Base-by-base conservation (phyloP, 257 asterid species). In the Solanum paucissectum region DNA sequence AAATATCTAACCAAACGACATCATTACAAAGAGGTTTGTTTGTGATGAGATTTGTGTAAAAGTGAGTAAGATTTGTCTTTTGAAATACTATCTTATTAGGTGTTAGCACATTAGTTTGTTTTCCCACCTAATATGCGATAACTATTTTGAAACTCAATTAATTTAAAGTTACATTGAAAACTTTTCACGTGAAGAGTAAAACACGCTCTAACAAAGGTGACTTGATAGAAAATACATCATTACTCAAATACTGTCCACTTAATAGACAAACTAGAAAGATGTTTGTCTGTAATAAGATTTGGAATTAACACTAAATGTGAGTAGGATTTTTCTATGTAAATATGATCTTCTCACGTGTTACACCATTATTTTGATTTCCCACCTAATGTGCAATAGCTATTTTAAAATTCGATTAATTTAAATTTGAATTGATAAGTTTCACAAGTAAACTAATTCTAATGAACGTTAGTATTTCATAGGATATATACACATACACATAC, bases 381-480 rank as follows among this genome's bases (percentile, higher is more conserved):
- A 32, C n/a, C 13, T 16, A 33, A 13, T 13, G 0, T 25, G 20
- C 0, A 1, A 1, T 12, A 25, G 4, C 34, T 32, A 16, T 0
- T 7, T 32, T 71, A n/a, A 32, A 32, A 7, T 8, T 1, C 2
- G 11, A 32, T 13, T 32, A 68, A 68, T 71, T 14, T 32, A 2
- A 4, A 16, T 32, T 14, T 32, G 5, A 4, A 16, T 32, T 33
- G 3, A 71, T 32, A 34, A 34, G 23, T 18, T 32, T 14, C 42
- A 16, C 1, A 2, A 72, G 5, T 55, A 55, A 55, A 18, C n/a
- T 18, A 7, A 55, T 58, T 52, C 62, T 52, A 52, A 52, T 18
- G 66, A 20, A 7, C 11, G 0, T 20, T 55, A 55, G 12, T 55
- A 55, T 7, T 55, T 20, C 12, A 60, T 60, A 60, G 6, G 3